Conservation (phyloP, 148 eudicot species). For the Arbutus unedo region DNA sequence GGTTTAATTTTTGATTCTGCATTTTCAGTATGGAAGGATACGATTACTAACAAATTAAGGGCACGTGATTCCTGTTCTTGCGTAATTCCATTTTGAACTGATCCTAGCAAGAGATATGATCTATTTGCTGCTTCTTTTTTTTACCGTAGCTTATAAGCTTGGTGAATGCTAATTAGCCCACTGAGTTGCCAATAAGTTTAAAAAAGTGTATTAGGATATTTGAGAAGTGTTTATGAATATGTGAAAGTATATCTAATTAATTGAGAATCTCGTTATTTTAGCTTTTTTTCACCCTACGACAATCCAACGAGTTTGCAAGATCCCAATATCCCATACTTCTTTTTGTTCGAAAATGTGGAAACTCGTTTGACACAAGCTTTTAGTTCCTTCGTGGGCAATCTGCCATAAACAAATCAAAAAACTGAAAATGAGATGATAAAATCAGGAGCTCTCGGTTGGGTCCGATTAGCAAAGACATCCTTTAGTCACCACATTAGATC, state of each 20-base stretch:
- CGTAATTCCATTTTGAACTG: background rate
- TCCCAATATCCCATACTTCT: too few species aligned
- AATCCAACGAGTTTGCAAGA: too few species aligned
- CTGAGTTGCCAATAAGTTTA: background rate
- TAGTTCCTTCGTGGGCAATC: background rate
- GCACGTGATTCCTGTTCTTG: slow-evolving; percentile 38
- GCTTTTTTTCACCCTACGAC: background rate
- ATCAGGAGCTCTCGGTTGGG: too few species aligned
- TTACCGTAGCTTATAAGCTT: too few species aligned
- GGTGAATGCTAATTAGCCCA: too few species aligned
- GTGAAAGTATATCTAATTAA: background rate
- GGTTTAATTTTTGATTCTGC: too few species aligned
- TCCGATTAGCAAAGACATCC: too few species aligned
- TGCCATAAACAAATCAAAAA: background rate
- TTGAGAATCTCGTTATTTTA: background rate
- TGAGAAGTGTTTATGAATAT: background rate
- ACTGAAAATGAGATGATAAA: background rate
- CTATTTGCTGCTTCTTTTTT: too few species aligned
- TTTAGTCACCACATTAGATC: too few species aligned
- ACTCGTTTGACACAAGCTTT: background rate
- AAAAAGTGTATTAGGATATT: background rate
- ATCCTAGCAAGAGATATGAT: too few species aligned
- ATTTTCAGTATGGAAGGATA: slow-evolving; percentile 34
- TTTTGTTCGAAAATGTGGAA: background rate
- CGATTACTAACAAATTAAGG: slow-evolving; percentile 81